Conservation (phyloP, 768 basidiomycete genomes). For the Podaxis pistillaris region DNA sequence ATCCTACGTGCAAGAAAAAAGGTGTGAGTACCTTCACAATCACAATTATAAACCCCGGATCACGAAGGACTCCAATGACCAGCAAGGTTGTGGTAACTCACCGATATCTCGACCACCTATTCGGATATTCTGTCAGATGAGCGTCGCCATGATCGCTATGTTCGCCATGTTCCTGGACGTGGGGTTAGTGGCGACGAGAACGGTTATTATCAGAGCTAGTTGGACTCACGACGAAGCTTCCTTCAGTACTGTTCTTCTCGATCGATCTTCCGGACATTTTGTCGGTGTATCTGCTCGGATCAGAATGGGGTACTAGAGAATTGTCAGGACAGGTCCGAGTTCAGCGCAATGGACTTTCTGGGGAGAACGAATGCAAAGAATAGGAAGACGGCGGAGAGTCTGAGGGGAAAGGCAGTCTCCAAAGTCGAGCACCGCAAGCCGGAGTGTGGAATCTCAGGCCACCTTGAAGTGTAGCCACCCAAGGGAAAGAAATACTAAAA, state of each 20-base stretch:
- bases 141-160: slow-evolving; percentile 22
- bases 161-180: slow-evolving; percentile 15
- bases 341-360: not conserved
- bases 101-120: slow-evolving; percentile 57
- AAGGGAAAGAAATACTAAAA: slow-evolving; percentile 1
- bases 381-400: not conserved
- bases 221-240: not conserved
- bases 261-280: slow-evolving; percentile 11
- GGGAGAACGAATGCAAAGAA: not conserved
- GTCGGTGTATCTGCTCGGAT: not conserved
- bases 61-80: not conserved
- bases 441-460: not conserved
- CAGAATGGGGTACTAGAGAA: not conserved
- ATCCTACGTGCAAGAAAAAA: not conserved
- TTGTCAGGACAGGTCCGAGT: not conserved
- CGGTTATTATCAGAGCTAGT: not conserved
- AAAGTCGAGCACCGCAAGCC: not conserved
- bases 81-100: slow-evolving; percentile 23
- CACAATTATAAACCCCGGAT: not conserved
- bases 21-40: not conserved
- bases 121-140: slow-evolving; percentile 40
- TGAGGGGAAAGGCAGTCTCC: not conserved
- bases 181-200: not conserved
- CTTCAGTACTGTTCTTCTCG: slow-evolving; percentile 1
- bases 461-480: not conserved